These are phyloP conservation scores for Pythium rhizo-oryzae DNA, from an alignment of 352 stramenopile species.

Conservation along the genomic window DNA sequence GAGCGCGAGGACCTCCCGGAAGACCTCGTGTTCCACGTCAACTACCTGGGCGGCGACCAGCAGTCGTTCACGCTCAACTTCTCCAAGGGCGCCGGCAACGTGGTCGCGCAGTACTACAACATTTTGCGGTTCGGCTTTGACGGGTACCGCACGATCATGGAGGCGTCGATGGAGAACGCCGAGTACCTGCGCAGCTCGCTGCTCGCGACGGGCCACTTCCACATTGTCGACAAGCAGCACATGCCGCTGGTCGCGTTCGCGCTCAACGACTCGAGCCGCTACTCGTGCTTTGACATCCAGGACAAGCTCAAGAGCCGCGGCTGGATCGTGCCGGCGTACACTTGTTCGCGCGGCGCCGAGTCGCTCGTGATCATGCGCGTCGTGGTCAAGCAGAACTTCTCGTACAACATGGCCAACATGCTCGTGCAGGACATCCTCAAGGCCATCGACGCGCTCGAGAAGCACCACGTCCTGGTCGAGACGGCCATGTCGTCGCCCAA, in stretches of 20 bases:
- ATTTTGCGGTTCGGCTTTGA: conserved; percentile 91
- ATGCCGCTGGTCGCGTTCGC: conserved; percentile 91
- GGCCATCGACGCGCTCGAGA: conserved; percentile 78
- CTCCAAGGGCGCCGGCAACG: conserved; percentile 88
- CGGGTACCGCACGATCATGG: conserved; percentile 89
- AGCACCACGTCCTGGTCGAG: conserved; percentile 75
- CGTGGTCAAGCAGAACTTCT: conserved; percentile 92
- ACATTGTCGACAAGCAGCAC: conserved; percentile 90
- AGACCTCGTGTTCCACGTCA: conserved; percentile 91
- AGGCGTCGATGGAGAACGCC: conserved; percentile 90
- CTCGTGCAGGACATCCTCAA: conserved; percentile 87
- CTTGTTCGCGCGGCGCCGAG: conserved; percentile 81
- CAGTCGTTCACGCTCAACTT: conserved; percentile 95
- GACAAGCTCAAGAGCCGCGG: conserved; percentile 86
- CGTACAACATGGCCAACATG: conserved; percentile 89
- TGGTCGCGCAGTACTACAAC: conserved; percentile 94
- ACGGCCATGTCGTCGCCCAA: conserved; percentile 82
- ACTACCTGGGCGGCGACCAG: conserved; percentile 92
- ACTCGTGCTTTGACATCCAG: conserved; percentile 91
- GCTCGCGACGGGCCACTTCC: conserved; percentile 82
- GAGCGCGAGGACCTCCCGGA: conserved; percentile 79
- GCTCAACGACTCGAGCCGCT: conserved; percentile 80
- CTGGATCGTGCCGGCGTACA: conserved; percentile 92
- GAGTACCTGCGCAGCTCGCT: conserved; percentile 75
- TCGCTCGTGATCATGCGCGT: conserved; percentile 90